Evolutionary conservation across 2,329 filamentous ascomycete genomes (phyloP).

Genomic region (Emergomyces pasteurianus): DNA sequence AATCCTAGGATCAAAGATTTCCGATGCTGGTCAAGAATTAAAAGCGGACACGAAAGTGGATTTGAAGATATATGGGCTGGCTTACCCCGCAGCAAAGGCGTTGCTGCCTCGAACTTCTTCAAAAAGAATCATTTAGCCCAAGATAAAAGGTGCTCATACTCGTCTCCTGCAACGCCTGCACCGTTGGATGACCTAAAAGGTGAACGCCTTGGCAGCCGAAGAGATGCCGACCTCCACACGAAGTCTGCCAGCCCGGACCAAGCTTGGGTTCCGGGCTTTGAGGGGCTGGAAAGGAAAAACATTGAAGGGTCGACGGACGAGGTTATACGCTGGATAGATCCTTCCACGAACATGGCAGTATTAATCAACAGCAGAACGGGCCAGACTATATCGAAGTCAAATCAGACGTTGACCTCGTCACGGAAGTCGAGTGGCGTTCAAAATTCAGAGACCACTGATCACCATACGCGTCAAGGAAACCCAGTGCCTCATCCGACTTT

Average conservation of each 20-base stretch:
- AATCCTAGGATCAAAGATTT: slow-evolving; percentile 16
- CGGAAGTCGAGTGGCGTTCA: slow-evolving; percentile 4
- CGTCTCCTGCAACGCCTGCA: neutral
- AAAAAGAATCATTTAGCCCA: neutral
- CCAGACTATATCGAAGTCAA: slow-evolving; percentile 16
- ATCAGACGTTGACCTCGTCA: slow-evolving; percentile 8
- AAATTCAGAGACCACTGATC: slow-evolving; percentile 2
- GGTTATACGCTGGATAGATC: slow-evolving; percentile 46
- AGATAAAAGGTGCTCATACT: neutral
- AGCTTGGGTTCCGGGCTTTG: neutral
- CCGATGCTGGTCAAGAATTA: slow-evolving; percentile 31
- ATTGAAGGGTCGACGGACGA: slow-evolving; percentile 14
- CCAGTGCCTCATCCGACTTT: slow-evolving; percentile 10
- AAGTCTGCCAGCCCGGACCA: neutral
- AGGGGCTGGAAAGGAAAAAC: slow-evolving; percentile 2
- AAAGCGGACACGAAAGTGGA: slow-evolving; percentile 19
- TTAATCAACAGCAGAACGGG: slow-evolving; percentile 25
- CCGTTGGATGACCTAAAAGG: neutral
- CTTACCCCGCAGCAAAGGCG: slow-evolving; percentile 7
- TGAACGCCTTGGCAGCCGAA: neutral
- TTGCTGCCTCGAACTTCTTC: neutral
- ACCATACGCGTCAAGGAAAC: neutral
- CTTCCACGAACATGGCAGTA: slow-evolving; percentile 35
- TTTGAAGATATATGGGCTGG: slow-evolving; percentile 13
- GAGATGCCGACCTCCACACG: neutral